These are phyloP conservation scores for Sphaerosporella brunnea DNA, from an alignment of 495 filamentous ascomycete species.

Conservation along the genomic window DNA sequence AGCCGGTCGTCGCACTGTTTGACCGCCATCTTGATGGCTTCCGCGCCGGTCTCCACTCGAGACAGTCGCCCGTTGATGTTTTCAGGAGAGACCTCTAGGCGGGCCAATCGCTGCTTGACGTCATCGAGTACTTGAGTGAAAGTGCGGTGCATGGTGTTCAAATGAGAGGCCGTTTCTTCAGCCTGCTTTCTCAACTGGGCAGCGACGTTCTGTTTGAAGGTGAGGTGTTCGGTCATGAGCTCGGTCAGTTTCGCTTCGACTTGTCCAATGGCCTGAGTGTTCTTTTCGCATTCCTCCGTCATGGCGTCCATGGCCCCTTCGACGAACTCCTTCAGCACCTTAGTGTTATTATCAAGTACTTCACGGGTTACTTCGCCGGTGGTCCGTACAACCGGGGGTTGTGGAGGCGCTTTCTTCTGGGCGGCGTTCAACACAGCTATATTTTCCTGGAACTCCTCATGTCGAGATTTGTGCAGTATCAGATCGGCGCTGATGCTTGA, in stretches of 20 bases:
- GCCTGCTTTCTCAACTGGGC: background rate
- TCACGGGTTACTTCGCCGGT: background rate
- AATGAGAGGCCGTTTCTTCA: background rate
- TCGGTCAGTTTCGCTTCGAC: background rate
- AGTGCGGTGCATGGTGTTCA: background rate
- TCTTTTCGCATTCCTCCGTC: background rate
- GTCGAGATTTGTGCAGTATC: background rate
- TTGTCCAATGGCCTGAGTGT: background rate
- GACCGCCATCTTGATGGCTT: background rate
- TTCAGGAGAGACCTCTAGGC: background rate
- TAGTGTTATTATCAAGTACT: background rate
- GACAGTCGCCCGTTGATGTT: background rate
- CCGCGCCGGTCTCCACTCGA: background rate
- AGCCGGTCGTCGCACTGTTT: background rate
- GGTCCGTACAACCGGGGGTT: too few species aligned
- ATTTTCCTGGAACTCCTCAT: background rate
- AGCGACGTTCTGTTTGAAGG: too few species aligned
- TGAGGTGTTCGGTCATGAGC: background rate
- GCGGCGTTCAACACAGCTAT: background rate
- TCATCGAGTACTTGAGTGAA: background rate
- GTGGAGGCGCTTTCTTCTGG: background rate
- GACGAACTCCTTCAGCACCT: background rate
- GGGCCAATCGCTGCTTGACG: background rate
- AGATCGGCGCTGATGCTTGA: background rate
- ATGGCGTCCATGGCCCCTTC: background rate